Base-by-base conservation (phyloP, 371 early-diverging fungal genomes). In the Lichtheimia ornata region DNA sequence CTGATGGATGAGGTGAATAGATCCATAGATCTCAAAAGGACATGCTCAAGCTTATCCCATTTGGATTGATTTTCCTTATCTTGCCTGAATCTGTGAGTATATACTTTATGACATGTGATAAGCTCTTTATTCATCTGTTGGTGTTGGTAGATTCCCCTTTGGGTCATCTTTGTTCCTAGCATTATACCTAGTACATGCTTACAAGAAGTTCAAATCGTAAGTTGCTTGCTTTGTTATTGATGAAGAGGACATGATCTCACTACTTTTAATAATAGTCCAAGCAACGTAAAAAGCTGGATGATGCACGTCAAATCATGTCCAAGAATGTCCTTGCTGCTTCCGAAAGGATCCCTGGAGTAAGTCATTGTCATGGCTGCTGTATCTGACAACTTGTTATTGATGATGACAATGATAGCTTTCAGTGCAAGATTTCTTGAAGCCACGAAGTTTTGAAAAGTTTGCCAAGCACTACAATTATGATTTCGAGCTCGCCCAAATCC, bases 151-250 rank as follows among this genome's bases (percentile, higher is more conserved):
- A 86, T 88, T 60, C 88, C 88, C 13, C 69, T 88, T 47, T 66
- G 79, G 52, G 81, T 88, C 28, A 77, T 83, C 22, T 86, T 81
- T 59, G 81, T 74, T 5, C 88, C 88, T 30, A 76, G 78, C 24
- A 71, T 85, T 66, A 74, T 88, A 20, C 88, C 88, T 30, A 79
- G 84, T 41, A 88, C 88, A 9, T 86, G 86, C 64, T 61, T 88
- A 14, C 82, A 79, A 18, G 76, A 77, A 2, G 59, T 63, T 9
- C 88, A 88, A 71, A 49, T 85, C 69, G 88, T 88, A 84, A 61
- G 63, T 35, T 35, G 9, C 14, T 13, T 4, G n/a, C 14, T 5
- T 22, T 47, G 9, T 47, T 18, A 47, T 28, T 13, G 9, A 2
- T 41, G 14, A 7, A 1, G 24, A 4, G n/a, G 40, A 6, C 7